These are phyloP conservation scores for Protomyces arabidopsidicola DNA, from an alignment of 1,139 yeast species.

Conservation along the genomic window DNA sequence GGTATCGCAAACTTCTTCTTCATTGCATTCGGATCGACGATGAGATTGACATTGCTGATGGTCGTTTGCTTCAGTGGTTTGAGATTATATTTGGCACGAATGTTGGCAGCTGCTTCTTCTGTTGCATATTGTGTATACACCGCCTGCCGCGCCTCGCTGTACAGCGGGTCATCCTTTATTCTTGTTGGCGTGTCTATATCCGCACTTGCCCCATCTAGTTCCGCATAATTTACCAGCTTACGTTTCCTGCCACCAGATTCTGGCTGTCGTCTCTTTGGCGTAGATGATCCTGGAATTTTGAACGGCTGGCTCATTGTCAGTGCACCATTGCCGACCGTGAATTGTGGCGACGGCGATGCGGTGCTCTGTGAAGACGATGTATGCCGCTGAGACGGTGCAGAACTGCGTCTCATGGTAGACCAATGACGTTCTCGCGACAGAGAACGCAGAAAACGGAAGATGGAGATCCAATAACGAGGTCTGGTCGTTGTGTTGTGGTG, in stretches of 20 bases:
- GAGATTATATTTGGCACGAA: slow-evolving; percentile 17
- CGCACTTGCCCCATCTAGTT: slow-evolving; percentile 22
- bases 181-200: slow-evolving; percentile 16
- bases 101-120: slow-evolving; percentile 25
- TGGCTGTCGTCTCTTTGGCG: slow-evolving; percentile 16
- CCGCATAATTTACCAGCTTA: slow-evolving; percentile 30
- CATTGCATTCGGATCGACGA: slow-evolving; percentile 8
- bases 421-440: not conserved
- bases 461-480: too few relatives aligned
- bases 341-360: slow-evolving; percentile 15
- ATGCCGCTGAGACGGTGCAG: slow-evolving; percentile 15
- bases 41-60: not conserved
- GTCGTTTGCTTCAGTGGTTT: slow-evolving; percentile 18
- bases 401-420: slow-evolving; percentile 8
- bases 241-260: slow-evolving; percentile 30
- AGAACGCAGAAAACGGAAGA: too few relatives aligned
- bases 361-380: slow-evolving; percentile 2
- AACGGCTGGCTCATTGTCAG: slow-evolving; percentile 13
- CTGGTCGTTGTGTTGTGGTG: too few relatives aligned
- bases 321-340: not conserved
- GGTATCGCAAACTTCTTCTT: slow-evolving; percentile 13
- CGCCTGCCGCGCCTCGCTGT: slow-evolving; percentile 14
- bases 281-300: slow-evolving; percentile 21
- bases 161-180: not conserved
- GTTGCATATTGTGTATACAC: slow-evolving; percentile 15